Conservation (phyloP, 176 grass and related monocot genomes). For the Triticum urartu region DNA sequence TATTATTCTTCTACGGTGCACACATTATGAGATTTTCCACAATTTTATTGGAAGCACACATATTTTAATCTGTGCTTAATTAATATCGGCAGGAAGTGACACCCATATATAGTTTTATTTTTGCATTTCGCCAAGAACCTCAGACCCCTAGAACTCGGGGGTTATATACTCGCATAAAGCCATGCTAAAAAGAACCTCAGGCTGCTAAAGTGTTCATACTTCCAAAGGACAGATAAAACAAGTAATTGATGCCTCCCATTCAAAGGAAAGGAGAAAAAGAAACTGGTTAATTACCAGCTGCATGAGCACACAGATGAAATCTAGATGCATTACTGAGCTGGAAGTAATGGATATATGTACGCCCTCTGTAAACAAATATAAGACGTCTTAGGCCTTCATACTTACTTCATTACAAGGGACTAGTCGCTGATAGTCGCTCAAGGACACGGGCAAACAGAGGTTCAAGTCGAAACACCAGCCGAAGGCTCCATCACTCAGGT, state of each 20-base stretch:
- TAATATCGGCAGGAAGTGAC: not conserved
- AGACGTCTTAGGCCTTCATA: not conserved
- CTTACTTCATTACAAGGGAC: not conserved
- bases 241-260: not conserved
- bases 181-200: not conserved
- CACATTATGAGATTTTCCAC: not conserved
- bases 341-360: not conserved
- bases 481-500: not conserved
- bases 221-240: not conserved
- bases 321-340: not conserved
- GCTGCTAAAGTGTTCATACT: not conserved
- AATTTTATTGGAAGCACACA: not conserved
- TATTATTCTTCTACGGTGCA: not conserved
- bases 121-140: not conserved
- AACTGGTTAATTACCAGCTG: no score
- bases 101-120: not conserved
- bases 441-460: not conserved
- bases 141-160: not conserved
- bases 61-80: not conserved
- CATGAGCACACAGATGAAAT: not conserved
- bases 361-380: no score
- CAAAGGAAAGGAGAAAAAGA: not conserved
- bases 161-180: not conserved
- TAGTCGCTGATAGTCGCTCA: not conserved
- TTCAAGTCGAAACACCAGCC: not conserved